Percentiles rank a stretch among this genome's conserved stretches.
phyloP scores from a whole-genome alignment of 805 yeast species.

The Kazachstania psychrophila region DNA sequence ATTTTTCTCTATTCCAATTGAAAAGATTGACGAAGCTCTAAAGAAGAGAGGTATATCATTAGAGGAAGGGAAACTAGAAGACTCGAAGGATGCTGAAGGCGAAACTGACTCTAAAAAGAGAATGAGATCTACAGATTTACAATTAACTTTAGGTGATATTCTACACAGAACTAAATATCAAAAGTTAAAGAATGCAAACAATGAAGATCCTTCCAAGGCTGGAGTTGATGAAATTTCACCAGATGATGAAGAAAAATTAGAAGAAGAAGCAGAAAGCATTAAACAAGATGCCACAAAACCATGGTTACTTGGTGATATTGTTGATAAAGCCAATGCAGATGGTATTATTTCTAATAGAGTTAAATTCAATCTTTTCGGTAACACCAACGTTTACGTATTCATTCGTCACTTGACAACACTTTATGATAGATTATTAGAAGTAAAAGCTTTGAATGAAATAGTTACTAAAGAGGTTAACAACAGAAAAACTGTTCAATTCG shows the following conservation, averaged over 20 bases:
- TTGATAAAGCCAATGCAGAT: constrained; percentile 25
- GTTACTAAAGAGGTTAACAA: constrained; percentile 64
- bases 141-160: constrained; percentile 18
- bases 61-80: constrained; percentile 7
- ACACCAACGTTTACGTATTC: constrained; percentile 81
- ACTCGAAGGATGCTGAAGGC: constrained; percentile 13
- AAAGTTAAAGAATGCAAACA: constrained; percentile 15
- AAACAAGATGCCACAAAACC: constrained; percentile 27
- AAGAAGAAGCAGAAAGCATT: constrained; percentile 28
- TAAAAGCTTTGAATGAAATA: constrained; percentile 59
- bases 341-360: constrained; percentile 35
- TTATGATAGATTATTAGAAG: constrained; percentile 70
- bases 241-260: constrained; percentile 23
- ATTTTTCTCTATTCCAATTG: constrained; percentile 56
- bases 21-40: constrained; percentile 37
- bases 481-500: constrained; percentile 63
- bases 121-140: constrained; percentile 14
- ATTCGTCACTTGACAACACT: constrained; percentile 77
- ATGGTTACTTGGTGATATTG: constrained; percentile 28
- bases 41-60: constrained; percentile 10
- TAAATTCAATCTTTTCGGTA: constrained; percentile 72
- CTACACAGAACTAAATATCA: constrained; percentile 35
- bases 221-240: constrained; percentile 15
- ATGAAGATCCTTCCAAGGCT: constrained; percentile 6
- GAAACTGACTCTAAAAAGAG: constrained; percentile 26